A percentile compares a stretch with the other conserved stretches of the same genome.
phyloP scores from a whole-genome alignment of 164 flowering plant genomes.

The Macadamia integrifolia region DNA sequence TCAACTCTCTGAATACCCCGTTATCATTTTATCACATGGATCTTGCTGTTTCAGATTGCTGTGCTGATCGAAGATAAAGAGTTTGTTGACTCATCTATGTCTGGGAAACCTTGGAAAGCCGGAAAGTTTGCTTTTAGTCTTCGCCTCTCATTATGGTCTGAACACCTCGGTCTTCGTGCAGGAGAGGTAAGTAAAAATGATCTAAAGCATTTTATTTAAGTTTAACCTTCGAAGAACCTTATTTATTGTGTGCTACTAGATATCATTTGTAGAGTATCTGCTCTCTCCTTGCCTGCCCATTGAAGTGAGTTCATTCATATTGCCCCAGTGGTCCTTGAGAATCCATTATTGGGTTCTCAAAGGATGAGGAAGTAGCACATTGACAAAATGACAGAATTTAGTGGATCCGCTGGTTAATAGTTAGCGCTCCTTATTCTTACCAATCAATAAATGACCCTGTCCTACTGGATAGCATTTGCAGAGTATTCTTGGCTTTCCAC shows the following conservation, averaged over 20 bases:
- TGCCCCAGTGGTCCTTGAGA: too few relatives aligned
- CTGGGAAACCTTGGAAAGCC: conserved; percentile 78
- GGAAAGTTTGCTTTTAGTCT: conserved; percentile 75
- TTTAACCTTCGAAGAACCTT: background rate
- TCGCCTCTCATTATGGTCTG: conserved; percentile 77
- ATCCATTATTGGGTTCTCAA: too few relatives aligned
- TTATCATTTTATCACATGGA: background rate
- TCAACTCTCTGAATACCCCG: background rate
- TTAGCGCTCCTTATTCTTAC: too few relatives aligned
- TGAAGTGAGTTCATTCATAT: too few relatives aligned
- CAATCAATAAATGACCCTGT: too few relatives aligned
- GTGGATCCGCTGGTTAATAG: too few relatives aligned
- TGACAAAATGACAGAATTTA: too few relatives aligned
- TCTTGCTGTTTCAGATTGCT: conserved; percentile 59
- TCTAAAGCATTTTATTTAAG: background rate
- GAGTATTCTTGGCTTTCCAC: background rate
- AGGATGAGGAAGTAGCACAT: too few relatives aligned
- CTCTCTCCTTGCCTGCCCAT: too few relatives aligned
- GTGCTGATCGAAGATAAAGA: conserved; percentile 91
- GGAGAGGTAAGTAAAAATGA: conserved; percentile 53
- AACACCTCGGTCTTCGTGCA: conserved; percentile 71
- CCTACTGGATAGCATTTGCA: too few relatives aligned
- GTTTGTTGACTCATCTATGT: conserved; percentile 63
- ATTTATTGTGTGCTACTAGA: background rate
- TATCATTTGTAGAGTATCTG: too few relatives aligned